These are phyloP conservation scores for Mallotus nudiflorus DNA, from an alignment of 345 rosid species.

Conservation along the genomic window DNA sequence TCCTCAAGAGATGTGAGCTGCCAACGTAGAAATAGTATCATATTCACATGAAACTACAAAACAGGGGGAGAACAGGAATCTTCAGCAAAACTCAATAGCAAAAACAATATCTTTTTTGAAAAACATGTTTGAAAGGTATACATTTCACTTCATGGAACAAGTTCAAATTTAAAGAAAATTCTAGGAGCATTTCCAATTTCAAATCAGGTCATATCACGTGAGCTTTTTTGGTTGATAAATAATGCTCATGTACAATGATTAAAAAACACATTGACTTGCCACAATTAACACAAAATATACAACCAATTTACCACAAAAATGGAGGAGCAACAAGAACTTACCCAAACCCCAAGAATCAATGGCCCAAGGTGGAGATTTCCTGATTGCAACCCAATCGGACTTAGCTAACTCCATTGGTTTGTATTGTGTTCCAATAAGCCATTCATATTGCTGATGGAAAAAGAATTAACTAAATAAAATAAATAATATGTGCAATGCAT, in stretches of 20 bases:
- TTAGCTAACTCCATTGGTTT: slow-evolving; percentile 87
- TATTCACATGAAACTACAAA: neutral
- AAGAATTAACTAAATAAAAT: neutral
- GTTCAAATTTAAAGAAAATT: neutral
- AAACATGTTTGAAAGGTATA: neutral
- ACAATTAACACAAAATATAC: neutral
- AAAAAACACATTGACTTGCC: neutral
- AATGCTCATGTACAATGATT: neutral
- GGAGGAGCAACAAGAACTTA: slow-evolving; percentile 32
- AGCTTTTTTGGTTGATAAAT: neutral
- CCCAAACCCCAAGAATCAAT: slow-evolving; percentile 99
- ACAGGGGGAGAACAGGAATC: neutral
- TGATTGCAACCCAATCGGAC: slow-evolving; percentile 86
- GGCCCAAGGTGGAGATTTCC: slow-evolving; percentile 97
- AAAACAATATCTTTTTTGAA: neutral
- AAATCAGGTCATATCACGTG: neutral
- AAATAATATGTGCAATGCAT: neutral
- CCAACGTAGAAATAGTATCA: neutral
- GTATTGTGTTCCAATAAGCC: slow-evolving; percentile 94
- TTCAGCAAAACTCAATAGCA: neutral
- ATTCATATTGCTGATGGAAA: slow-evolving; percentile 73
- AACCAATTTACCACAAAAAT: neutral
- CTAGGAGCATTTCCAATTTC: neutral
- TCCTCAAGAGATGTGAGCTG: neutral
- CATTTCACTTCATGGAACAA: neutral